Evolutionary conservation across 768 basidiomycete species (phyloP).

Genomic region (Scleroderma bovista): DNA sequence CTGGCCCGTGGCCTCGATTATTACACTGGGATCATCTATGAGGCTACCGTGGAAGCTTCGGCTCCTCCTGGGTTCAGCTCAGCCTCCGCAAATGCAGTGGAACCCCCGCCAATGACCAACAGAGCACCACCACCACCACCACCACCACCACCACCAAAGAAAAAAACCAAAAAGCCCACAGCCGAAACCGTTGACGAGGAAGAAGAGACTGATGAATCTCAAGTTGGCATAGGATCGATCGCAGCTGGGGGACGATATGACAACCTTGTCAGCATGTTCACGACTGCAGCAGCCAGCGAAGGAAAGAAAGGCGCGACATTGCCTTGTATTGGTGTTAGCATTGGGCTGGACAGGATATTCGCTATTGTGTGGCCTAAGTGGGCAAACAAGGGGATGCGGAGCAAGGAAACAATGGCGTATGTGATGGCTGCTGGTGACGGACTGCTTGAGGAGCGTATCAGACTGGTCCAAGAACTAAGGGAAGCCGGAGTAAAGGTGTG

Average conservation of each 20-base stretch:
- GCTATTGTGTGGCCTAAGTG: conserved; percentile 86
- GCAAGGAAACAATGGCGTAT: conserved; percentile 91
- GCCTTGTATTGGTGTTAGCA: conserved; percentile 89
- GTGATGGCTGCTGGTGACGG: conserved; percentile 92
- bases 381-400: conserved; percentile 71
- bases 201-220: conserved; percentile 87
- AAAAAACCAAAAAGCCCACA: conserved; percentile 38
- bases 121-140: conserved; percentile 23
- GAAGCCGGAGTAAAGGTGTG: conserved; percentile 83
- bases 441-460: conserved; percentile 77
- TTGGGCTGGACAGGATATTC: conserved; percentile 92
- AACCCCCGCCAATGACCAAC: conserved; percentile 28
- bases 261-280: conserved; percentile 88
- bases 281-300: conserved; percentile 70
- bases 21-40: conserved; percentile 98
- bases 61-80: conserved; percentile 79
- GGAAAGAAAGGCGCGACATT: conserved; percentile 61
- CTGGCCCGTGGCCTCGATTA: conserved; percentile 98
- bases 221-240: conserved; percentile 96
- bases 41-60: conserved; percentile 89
- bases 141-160: conserved; percentile 31
- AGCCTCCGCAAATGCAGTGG: conserved; percentile 41
- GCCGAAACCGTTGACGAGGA: conserved; percentile 48
- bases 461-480: conserved; percentile 72
- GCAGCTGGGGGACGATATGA: conserved; percentile 99